Evolutionary conservation across 208 protist species (phyloP), one percentile per base, ranked within the genome.

Genomic region (Leishmania braziliensis): DNA sequence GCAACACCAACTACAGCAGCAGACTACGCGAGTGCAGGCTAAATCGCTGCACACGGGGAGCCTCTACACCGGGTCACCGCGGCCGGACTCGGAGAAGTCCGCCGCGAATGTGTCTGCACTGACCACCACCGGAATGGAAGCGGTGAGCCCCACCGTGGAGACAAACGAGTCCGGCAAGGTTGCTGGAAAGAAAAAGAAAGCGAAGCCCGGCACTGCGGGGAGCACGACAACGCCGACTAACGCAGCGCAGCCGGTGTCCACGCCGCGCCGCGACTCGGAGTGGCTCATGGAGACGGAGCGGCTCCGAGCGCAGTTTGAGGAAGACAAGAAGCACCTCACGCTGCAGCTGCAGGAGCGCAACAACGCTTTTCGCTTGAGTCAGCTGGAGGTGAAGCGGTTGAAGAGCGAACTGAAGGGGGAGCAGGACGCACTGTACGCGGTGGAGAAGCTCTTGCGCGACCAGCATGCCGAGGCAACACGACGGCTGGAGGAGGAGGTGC

Each of bases 331-430:
- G 66, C 6, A 50, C 39, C 73, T 83, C 5, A 50, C n/a, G 23
- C 2, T 50, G 65, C 75, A 82, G 73, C n/a, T 84, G 77, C 79
- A 84, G 65, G 76, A 88, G 54, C 80, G 76, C 72, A 79, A 39
- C 23, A 76, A 84, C 39, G 80, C 80, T n/a, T 79, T 60, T 58
- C 84, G 84, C 46, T 53, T 60, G 48, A 79, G 72, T 48, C 80
- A 84, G 77, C 68, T 87, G 16, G 84, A 87, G 18, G 74, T 84
- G 51, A 79, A 82, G 73, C 74, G 69, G 51, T 54, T 86, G 1
- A 74, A 82, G 63, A 68, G 53, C 48, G 83, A 87, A 58, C 69
- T 89, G 60, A 86, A 87, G 79, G 18, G 50, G 6, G 46, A 54
- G 36, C 77, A 80, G 60, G 80, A 83, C 0, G 46, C 77, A 50